A percentile compares a stretch with the other conserved stretches of the same genome.
These are phyloP conservation scores for Clitocybe nebularis DNA, from an alignment of 1,284 basidiomycete species.

Conservation along the genomic window DNA sequence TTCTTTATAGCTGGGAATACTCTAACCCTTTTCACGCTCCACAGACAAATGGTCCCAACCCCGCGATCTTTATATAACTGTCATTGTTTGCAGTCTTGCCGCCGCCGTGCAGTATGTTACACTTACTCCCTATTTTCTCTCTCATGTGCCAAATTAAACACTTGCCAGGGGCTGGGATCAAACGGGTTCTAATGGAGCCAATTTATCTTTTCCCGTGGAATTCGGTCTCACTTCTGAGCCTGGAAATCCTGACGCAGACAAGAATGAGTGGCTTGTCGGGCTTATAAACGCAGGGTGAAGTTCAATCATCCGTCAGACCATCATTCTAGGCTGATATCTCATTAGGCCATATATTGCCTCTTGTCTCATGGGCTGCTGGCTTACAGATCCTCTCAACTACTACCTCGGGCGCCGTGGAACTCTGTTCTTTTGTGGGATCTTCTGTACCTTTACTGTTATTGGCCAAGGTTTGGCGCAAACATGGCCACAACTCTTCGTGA, in stretches of 20 bases:
- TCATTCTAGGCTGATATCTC: conserved; percentile 2
- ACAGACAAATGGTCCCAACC: conserved; percentile 56
- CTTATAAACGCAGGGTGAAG: conserved; percentile 42
- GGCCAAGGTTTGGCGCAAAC: conserved; percentile 52
- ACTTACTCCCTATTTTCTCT: background rate
- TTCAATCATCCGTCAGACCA: background rate
- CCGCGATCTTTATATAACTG: conserved; percentile 47
- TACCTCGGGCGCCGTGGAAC: conserved; percentile 63
- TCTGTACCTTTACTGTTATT: conserved; percentile 58
- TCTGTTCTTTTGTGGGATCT: conserved; percentile 62
- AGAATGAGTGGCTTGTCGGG: conserved; percentile 45
- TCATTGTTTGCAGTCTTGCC: conserved; percentile 53
- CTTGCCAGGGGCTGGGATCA: conserved; percentile 56
- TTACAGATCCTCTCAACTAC: conserved; percentile 46
- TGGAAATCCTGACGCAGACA: conserved; percentile 25
- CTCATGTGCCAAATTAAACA: conserved; percentile 7
- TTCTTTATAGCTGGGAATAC: background rate
- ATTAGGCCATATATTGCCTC: conserved; percentile 40
- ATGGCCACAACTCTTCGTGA: conserved; percentile 47
- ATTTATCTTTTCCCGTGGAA: conserved; percentile 57
- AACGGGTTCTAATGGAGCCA: conserved; percentile 61
- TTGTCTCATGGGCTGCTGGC: conserved; percentile 41
- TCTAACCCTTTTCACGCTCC: background rate
- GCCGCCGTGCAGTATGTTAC: conserved; percentile 54
- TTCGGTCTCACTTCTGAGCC: conserved; percentile 37